Evolutionary conservation across 352 stramenopile genomes (phyloP), one percentile per base, ranked within the genome.

Genomic region (Bremia lactucae): DNA sequence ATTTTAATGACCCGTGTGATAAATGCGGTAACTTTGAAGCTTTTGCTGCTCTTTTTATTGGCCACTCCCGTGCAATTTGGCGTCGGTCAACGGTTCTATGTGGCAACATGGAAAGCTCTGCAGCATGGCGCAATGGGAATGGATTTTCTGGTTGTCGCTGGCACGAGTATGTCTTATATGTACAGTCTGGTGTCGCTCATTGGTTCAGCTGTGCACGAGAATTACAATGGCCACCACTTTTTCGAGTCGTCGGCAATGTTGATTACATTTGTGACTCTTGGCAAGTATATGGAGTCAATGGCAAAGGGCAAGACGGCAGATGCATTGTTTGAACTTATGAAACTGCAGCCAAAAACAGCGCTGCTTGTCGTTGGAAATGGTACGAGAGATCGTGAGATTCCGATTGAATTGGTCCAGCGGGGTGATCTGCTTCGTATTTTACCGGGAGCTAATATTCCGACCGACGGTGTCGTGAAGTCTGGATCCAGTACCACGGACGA

Each of bases 281-380:
- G 83, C 36, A 93, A 93, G 58, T 91, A 88, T 62, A 81, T 94
- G 68, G 83, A 94, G 49, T 87, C 83, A 23, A 59, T 87, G 37
- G 83, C 83, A 9, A 94, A 94, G 48, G 79, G 75, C 2, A 86
- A 89, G 39, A 93, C 83, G 0, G 72, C 83, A 0, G 70, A 87
- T 19, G 77, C 78, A 1, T 37, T 94, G 8, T 73, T 72, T 0
- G 68, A 87, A 19, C 39, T 94, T 16, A 61, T 68, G 2, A 86
- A 82, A 38, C 35, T 94, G 6, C 79, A 94, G 45, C 65, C 78
- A 0, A 91, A 92, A 45, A 85, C 67, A 2, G 81, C 81, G 0
- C 28, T 90, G 3, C 46, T 94, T 2, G 60, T 33, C 28, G 11
- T 88, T 18, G 43, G 55, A 0, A 42, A 61, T 0, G 75, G 72